Evolutionary conservation across 768 basidiomycete genomes (phyloP), one percentile per base, ranked within the genome.

Genomic region (Fomitopsis pulvina): DNA sequence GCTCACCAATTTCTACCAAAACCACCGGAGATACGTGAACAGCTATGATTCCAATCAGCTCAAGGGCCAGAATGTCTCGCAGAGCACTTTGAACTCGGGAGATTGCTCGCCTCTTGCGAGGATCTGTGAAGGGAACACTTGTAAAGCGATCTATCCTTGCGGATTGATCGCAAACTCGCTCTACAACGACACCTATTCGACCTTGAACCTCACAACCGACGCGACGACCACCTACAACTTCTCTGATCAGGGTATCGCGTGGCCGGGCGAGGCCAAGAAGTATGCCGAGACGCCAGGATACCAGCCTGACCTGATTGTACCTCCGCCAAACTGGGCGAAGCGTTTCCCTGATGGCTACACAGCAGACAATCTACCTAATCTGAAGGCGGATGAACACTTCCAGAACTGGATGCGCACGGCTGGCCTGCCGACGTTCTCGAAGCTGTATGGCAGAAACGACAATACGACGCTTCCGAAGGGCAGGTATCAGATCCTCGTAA

Each of bases 401-500:
- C 95, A 98, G 68, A 94, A 95, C 63, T 99, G 96, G 96, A 99
- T 99, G 96, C 81, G 95, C 51, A 96, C 94, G 2, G 92, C 96
- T 0, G 96, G 95, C 11, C 68, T 98, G 41, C 96, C 96, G 8
- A 97, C 95, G 5, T 99, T 99, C 67, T 84, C 92, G 27, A 98
- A 99, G 69, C 72, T 99, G 20, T 97, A 87, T 61, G 93, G 87
- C 14, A 76, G 95, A 55, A 98, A 97, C 63, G 94, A 98, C 60
- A 66, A 79, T 25, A 75, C 85, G 45, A 71, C 68, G 21, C 80
- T 99, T 75, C 57, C 60, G 18, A 75, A 80, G 47, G 96, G 93
- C 7, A 73, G 67, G 26, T 98, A 98, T 64, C 71, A 76, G 53
- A 78, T 98, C 49, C 69, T 74, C 24, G 77, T 93, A 52, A 80